Base-by-base conservation (phyloP, 1,284 basidiomycete genomes). In the Crocinoboletus sp. region DNA sequence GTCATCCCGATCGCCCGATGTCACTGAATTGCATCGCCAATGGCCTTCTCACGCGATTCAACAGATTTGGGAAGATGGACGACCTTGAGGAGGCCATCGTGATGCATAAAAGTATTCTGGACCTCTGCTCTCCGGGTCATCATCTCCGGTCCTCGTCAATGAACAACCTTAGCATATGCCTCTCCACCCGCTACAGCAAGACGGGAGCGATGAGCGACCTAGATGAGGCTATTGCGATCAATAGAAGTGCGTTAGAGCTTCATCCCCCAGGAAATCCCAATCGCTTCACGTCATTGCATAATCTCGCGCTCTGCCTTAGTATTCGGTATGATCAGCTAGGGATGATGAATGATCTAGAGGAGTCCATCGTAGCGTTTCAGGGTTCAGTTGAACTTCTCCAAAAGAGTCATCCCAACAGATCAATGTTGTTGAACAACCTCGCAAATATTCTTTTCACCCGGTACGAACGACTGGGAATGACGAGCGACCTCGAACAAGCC, bases 381-480 rank as follows among this genome's bases (percentile, higher is more conserved):
- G n/a, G 9, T 29, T 29, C 28, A 29, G n/a, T n/a, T 9, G 28
- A 15, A 4, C 41, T 36, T 27, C 13, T 42, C 6, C n/a, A 29
- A 12, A 9, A 10, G 0, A 15, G 13, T 15, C 22, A 33, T 28
- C 24, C 43, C 7, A 15, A 7, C 12, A 38, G 31, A 17, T 16
- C 15, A 20, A 7, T 28, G 6, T 22, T 16, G 2, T 25, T 49
- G n/a, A 38, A 47, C 10, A 46, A 41, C n/a, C 25, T 49, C 8
- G 38, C 34, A 6, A 24, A 4, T 24, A 11, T 12, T 37, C 37
- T 33, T 30, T 41, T 23, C 6, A n/a, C 25, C 16, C 39, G 47
- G 10, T 42, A 29, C 28, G 2, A 15, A 15, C n/a, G 15, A 4
- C 13, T 29, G n/a, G 28, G 28, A 15, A n/a, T 15, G 28, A 8